Base-by-base conservation (phyloP, 140 eudicot genomes). In the Senecio squalidus region DNA sequence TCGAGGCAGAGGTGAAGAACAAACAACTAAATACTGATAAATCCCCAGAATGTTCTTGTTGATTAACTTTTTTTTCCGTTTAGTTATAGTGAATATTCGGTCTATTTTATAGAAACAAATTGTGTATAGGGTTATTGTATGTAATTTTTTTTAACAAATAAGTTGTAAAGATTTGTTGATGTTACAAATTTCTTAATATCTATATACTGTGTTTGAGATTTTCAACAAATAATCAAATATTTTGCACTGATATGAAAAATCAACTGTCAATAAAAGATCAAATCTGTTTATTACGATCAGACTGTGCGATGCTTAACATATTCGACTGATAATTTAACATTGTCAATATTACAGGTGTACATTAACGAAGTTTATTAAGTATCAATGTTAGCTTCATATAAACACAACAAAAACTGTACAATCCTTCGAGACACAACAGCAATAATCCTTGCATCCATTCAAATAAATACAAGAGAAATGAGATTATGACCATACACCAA, bases 381-480 rank as follows among this genome's bases (percentile, higher is more conserved):
- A n/a, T n/a, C n/a, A n/a, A n/a, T n/a, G n/a, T n/a, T 4, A 26
- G 60, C 8, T 36, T 58, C 54, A 59, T 69, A 69, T 41, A 34
- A 48, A 68, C 4, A 47, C 18, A 68, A 5, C n/a, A n/a, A 31
- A 45, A 59, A 25, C 74, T 58, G 55, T 69, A 69, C 74, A 58
- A 16, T 11, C 64, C 56, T 55, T 33, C 9, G 24, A 43, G 26
- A 43, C 36, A 67, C 21, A 67, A 21, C 17, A 29, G 58, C 58
- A 56, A 45, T 30, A 23, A 45, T 30, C 49, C 26, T 33, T 67
- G 66, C 30, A 45, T 58, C 58, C 67, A 47, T 46, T 49, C 9
- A 69, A 11, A 46, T 46, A 33, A 47, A 69, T 26, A 38, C 34
- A 30, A 38, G 34, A 28, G 33, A 55, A 54, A 66, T 10, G 14